Base-by-base conservation (phyloP, 768 basidiomycete genomes). In the Tephrocybe rancida region DNA sequence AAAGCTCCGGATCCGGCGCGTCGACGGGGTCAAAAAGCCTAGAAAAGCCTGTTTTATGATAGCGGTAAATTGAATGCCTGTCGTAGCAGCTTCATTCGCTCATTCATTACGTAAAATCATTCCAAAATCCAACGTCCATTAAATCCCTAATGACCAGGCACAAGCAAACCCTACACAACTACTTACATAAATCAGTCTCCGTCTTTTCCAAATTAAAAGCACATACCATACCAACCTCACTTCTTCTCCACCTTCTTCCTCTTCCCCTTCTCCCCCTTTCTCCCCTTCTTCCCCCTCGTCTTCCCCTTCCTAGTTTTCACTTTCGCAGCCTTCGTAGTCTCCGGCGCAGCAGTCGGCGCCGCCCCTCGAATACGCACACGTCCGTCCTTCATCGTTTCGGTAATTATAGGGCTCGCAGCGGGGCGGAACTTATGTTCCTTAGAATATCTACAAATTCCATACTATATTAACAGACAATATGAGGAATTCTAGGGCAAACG, bases 341-440 rank as follows among this genome's bases (percentile, higher is more conserved):
- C 57, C 16, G 65, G 61, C 8, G 60, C 59, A 1, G 75, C 72
- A 11, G 73, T 68, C 2, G 85, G 80, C 10, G 69, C 68, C 1
- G 88, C 91, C 0, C 92, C 92, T n/a, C 90, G 73, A 34, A 95
- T 61, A 8, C 84, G 77, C 7, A 82, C 68, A 3, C 83, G 76
- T 0, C 91, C 91, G 57, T 90, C 90, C 57, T 82, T 82, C 56
- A 94, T 70, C 18, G 73, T 78, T 64, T 93, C 89, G 0, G 88
- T 92, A 59, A 94, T 79, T 38, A 94, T 73, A 10, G 92, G 91
- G 55, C 88, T 92, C 5, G 92, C 90, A 10, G 92, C 92, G 0
- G 92, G 92, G 21, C 92, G 76, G 65, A 81, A 93, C 68, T 86
- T 91, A 73, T 81, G 82, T 62, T 92, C 86, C 56, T 88, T 86